Conservation (phyloP, 768 basidiomycete species). For the Boletus tomentosulus region DNA sequence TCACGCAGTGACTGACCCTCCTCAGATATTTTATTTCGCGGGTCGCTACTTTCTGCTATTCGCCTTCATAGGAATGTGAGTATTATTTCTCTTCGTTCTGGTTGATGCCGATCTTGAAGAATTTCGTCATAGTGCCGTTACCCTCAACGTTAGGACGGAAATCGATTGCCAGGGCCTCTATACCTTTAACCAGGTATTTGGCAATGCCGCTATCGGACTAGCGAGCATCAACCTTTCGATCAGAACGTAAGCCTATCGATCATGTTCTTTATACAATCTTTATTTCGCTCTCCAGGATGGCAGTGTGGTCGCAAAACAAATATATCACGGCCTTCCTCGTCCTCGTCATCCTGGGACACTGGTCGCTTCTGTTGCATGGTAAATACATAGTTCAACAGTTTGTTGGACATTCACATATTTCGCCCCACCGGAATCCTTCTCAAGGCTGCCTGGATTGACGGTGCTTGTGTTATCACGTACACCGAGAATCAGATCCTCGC, state of each 20-base stretch:
- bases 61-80: constrained; percentile 68
- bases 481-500: constrained; percentile 61
- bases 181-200: constrained; percentile 62
- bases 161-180: constrained; percentile 67
- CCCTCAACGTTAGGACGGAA: constrained; percentile 54
- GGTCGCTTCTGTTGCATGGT: constrained; percentile 71
- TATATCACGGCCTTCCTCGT: constrained; percentile 51
- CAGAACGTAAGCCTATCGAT: constrained; percentile 48
- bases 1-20: background rate
- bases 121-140: constrained; percentile 40
- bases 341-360: constrained; percentile 60
- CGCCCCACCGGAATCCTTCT: constrained; percentile 47
- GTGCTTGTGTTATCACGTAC: constrained; percentile 53
- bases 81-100: constrained; percentile 1
- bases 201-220: constrained; percentile 63
- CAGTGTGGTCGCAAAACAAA: constrained; percentile 61
- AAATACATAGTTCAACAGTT: background rate
- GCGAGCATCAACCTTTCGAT: constrained; percentile 70
- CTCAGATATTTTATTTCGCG: constrained; percentile 63
- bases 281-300: constrained; percentile 44
- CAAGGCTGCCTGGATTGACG: constrained; percentile 50
- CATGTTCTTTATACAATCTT: background rate
- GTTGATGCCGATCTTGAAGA: background rate
- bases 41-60: constrained; percentile 64
- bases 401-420: background rate